Percentiles rank a stretch among this genome's conserved stretches.
These are phyloP conservation scores for Populus simonii DNA, from an alignment of 345 rosid genomes.

Conservation along the genomic window DNA sequence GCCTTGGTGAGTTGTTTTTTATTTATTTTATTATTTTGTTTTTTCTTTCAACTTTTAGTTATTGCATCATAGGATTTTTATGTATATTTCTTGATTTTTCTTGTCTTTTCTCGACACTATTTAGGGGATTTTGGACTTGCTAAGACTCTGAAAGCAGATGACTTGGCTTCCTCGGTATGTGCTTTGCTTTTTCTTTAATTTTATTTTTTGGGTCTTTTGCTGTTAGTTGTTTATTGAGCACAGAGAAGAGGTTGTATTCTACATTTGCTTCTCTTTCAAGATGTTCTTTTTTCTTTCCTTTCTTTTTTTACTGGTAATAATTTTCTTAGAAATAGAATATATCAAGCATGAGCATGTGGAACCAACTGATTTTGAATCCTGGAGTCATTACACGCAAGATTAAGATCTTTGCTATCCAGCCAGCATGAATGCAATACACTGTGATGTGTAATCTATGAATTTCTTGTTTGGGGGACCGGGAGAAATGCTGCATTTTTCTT, in stretches of 20 bases:
- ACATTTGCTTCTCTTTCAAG: neutral
- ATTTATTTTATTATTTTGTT: neutral
- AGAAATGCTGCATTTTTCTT: neutral
- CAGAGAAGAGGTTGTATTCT: neutral
- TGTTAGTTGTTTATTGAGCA: neutral
- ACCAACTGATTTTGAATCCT: neutral
- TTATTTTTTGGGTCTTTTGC: neutral
- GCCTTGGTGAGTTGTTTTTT: slow-evolving; percentile 64
- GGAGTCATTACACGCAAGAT: neutral
- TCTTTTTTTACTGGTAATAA: neutral
- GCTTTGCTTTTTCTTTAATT: neutral
- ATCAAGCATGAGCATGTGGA: neutral
- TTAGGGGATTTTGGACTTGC: slow-evolving; percentile 98
- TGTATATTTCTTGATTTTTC: neutral
- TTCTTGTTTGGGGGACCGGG: neutral
- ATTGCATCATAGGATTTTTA: neutral
- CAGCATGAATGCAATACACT: neutral
- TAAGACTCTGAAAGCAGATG: slow-evolving; percentile 89
- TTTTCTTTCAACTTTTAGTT: neutral
- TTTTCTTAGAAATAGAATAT: neutral
- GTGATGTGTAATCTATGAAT: neutral
- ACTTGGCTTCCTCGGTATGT: slow-evolving; percentile 93
- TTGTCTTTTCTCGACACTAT: slow-evolving; percentile 22
- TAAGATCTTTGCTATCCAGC: neutral
- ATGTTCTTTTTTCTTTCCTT: neutral